Conservation (phyloP, 2,329 filamentous ascomycete genomes). For the Simplicillium aogashimaense region DNA sequence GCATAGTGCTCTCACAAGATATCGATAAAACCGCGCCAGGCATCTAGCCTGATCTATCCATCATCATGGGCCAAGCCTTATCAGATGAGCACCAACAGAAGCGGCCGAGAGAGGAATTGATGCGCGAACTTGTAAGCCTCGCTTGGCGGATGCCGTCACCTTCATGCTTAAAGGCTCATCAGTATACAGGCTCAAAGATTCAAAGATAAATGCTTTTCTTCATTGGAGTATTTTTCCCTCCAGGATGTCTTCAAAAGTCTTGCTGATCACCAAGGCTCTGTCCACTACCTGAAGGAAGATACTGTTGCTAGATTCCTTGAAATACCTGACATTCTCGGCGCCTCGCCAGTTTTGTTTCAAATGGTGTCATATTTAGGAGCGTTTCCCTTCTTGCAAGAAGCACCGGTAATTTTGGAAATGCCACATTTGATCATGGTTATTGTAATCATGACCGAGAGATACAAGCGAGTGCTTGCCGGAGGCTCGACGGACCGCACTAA, state of each 20-base stretch:
- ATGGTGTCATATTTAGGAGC: slow-evolving; percentile 62
- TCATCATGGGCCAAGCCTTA: slow-evolving; percentile 36
- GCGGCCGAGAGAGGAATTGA: slow-evolving; percentile 41
- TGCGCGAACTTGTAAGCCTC: slow-evolving; percentile 36
- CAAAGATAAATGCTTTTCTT: slow-evolving; percentile 59
- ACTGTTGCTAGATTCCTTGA: slow-evolving; percentile 64
- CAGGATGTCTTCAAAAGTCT: slow-evolving; percentile 64
- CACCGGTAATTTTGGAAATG: slow-evolving; percentile 58
- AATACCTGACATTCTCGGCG: slow-evolving; percentile 59
- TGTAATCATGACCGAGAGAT: slow-evolving; percentile 62
- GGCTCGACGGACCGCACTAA: slow-evolving; percentile 49
- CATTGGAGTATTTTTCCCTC: slow-evolving; percentile 63
- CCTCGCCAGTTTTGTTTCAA: slow-evolving; percentile 60
- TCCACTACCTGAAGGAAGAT: slow-evolving; percentile 58
- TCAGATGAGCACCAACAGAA: slow-evolving; percentile 33
- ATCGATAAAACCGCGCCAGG: too few relatives aligned
- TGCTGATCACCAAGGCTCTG: slow-evolving; percentile 50
- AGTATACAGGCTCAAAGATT: slow-evolving; percentile 47
- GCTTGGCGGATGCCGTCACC: too few relatives aligned
- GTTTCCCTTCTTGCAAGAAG: slow-evolving; percentile 63
- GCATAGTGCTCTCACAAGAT: too few relatives aligned
- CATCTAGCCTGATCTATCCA: too few relatives aligned
- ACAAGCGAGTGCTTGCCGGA: slow-evolving; percentile 50
- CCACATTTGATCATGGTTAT: slow-evolving; percentile 64
- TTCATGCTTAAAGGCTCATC: background rate